Evolutionary conservation across 1,284 basidiomycete genomes (phyloP), one percentile per base, ranked within the genome.

Genomic region (Mycosarcoma mackinlayi): DNA sequence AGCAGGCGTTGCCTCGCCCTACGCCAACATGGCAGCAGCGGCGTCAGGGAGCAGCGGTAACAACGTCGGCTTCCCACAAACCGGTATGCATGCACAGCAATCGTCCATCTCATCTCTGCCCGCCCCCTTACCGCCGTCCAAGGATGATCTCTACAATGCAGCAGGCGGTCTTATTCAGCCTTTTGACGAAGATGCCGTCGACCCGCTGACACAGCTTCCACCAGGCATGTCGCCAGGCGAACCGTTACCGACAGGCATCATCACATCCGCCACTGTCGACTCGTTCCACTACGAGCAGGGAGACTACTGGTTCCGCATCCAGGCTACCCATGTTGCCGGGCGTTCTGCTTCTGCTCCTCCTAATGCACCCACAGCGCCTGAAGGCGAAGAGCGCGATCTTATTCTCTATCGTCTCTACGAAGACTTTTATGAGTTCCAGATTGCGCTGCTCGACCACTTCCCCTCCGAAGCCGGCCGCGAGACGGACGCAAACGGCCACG

Each of bases 381-480:
- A 67, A 3, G 78, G 78, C 30, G 76, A 81, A 57, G 71, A 73
- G 13, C 91, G 89, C 77, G 89, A 92, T 25, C 88, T 98, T 51
- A 90, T 94, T 69, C 87, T 98, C 37, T 98, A 96, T 84, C 89
- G 96, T 48, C 89, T 93, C 16, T 99, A 99, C 85, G 92, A 96
- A 79, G 94, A 99, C 83, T 99, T 99, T 84, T 96, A 95, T 85
- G 93, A 95, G 77, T 98, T 98, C 83, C 96, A 99, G 80, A 91
- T 96, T 53, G 86, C 88, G 9, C 87, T 99, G 33, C 49, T 64
- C 28, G 62, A 73, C 42, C 71, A 69, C 25, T 65, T 65, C 54
- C 64, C 71, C 1, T 31, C 62, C 21, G 71, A 65, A 30, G 65
- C 55, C 8, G 64, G 73, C 37, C 58, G 66, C 31, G 69, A 72